Percentiles rank a stretch among this genome's conserved stretches.
Evolutionary conservation across 2,329 filamentous ascomycete genomes (phyloP).

Genomic region (Simplicillium aogashimaense): DNA sequence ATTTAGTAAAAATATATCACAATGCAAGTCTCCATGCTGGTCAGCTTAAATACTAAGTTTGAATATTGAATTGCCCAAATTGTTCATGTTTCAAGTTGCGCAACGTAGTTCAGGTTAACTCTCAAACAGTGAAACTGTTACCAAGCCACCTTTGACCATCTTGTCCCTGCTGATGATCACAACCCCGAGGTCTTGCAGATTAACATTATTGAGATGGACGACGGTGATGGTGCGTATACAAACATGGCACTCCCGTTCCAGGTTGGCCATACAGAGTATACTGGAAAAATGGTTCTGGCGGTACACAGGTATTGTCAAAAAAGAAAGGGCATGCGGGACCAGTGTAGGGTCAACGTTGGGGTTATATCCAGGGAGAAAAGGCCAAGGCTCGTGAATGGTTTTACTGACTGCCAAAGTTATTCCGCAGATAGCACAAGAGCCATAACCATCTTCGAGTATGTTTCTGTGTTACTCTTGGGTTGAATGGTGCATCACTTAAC

Average conservation of each 20-base stretch:
- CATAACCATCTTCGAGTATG: no score
- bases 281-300: constrained; percentile 26
- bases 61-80: neutral
- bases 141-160: constrained; percentile 29
- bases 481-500: no score
- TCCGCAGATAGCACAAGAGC: no score
- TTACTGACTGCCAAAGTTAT: no score
- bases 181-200: constrained; percentile 30
- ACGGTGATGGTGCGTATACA: constrained; percentile 18
- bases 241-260: constrained; percentile 21
- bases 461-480: no score
- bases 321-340: neutral
- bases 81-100: neutral
- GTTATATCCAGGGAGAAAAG: neutral
- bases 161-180: constrained; percentile 21
- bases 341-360: neutral
- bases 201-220: constrained; percentile 30
- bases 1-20: neutral
- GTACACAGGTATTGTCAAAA: constrained; percentile 12
- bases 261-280: constrained; percentile 24
- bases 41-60: neutral
- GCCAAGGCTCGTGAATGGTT: no score
- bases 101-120: neutral
- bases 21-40: neutral
- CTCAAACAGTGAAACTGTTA: constrained; percentile 19